A percentile compares a stretch with the other conserved stretches of the same genome.
These are phyloP conservation scores for Nelumbo lutea DNA, from an alignment of 164 flowering plant species.

Conservation along the genomic window DNA sequence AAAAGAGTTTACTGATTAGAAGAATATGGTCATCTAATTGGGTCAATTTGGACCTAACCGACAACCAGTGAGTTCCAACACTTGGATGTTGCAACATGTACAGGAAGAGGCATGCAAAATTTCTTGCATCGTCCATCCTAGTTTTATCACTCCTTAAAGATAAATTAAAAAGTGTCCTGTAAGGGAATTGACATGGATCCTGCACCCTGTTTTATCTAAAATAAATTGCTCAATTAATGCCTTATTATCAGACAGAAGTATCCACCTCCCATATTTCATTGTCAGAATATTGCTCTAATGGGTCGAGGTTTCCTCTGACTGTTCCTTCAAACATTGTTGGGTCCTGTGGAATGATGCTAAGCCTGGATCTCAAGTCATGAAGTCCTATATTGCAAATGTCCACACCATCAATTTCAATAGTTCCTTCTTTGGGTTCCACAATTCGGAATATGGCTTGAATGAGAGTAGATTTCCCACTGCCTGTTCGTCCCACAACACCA, in stretches of 20 bases:
- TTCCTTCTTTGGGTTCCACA: slow-evolving; percentile 6
- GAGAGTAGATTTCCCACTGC: slow-evolving; percentile 39
- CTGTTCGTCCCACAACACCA: slow-evolving; percentile 36
- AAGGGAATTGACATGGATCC: not conserved
- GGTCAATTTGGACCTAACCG: no score
- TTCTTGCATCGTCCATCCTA: not conserved
- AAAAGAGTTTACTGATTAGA: no score
- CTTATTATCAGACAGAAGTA: not conserved
- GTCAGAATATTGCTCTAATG: slow-evolving; percentile 7
- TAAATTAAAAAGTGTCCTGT: not conserved
- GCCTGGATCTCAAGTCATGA: slow-evolving; percentile 29
- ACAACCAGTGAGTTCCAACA: no score
- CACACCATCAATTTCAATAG: slow-evolving; percentile 5
- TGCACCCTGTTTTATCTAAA: not conserved
- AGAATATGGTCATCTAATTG: no score
- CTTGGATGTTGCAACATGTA: no score
- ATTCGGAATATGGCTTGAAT: slow-evolving; percentile 67
- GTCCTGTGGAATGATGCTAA: slow-evolving; percentile 14
- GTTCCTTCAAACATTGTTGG: slow-evolving; percentile 14
- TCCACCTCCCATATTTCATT: slow-evolving; percentile 9
- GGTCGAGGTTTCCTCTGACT: slow-evolving; percentile 10
- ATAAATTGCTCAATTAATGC: not conserved
- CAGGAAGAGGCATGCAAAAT: not conserved
- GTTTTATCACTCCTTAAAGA: not conserved
- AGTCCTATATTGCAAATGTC: slow-evolving; percentile 7